Conservation (phyloP, 176 grass and related monocot species). For the Cocos nucifera region DNA sequence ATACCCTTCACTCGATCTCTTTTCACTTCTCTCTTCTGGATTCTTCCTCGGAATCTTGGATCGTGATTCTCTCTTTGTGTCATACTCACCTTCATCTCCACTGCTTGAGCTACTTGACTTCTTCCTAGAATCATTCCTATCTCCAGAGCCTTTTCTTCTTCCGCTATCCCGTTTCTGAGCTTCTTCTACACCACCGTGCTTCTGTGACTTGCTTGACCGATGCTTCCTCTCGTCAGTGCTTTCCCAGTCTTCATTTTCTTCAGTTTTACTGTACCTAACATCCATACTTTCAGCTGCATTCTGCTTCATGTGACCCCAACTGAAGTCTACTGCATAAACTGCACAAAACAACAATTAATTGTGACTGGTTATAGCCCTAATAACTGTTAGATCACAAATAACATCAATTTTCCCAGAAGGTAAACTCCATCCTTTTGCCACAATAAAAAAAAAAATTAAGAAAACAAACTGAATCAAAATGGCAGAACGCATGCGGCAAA, state of each 20-base stretch:
- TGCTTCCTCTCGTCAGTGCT: conserved; percentile 24
- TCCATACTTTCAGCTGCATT: conserved; percentile 26
- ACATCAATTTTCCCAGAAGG: too few species aligned
- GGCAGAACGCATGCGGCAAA: too few species aligned
- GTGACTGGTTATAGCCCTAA: too few species aligned
- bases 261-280: conserved; percentile 20
- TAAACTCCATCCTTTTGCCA: too few species aligned
- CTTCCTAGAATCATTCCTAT: conserved; percentile 24
- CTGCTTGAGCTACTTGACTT: conserved; percentile 17
- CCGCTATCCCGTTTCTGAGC: conserved; percentile 25
- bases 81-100: conserved; percentile 24
- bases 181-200: conserved; percentile 26
- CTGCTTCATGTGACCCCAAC: conserved; percentile 32
- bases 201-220: conserved; percentile 33
- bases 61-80: conserved; percentile 30
- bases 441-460: too few species aligned
- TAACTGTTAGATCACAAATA: too few species aligned
- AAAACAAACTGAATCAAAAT: too few species aligned
- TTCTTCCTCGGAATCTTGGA: conserved; percentile 50
- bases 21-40: conserved; percentile 34
- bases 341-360: too few species aligned
- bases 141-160: conserved; percentile 22
- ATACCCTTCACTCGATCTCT: conserved; percentile 36
- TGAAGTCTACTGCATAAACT: conserved; percentile 2
- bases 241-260: conserved; percentile 26